Conservation (phyloP, 2,329 filamentous ascomycete species). For the Penicillium frequentans region DNA sequence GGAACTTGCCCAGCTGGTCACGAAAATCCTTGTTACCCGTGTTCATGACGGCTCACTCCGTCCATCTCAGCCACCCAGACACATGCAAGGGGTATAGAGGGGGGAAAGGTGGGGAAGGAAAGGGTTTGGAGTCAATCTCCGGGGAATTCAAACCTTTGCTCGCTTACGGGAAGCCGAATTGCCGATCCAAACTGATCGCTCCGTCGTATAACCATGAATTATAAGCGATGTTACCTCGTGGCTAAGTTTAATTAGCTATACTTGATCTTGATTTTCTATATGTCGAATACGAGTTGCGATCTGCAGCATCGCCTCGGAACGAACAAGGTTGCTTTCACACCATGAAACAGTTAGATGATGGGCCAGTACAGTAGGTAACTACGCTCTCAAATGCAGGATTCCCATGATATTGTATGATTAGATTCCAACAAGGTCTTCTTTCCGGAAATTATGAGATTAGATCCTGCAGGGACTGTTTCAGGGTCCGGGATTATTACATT, state of each 20-base stretch:
- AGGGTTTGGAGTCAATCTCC: not conserved
- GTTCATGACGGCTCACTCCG: conserved; percentile 32
- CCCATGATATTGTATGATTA: no score
- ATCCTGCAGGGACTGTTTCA: not conserved
- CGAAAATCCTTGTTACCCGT: conserved; percentile 33
- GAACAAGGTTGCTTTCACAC: no score
- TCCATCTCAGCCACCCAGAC: conserved; percentile 24
- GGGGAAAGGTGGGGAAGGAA: not conserved
- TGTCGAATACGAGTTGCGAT: no score
- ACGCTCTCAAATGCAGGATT: no score
- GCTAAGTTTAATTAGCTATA: no score
- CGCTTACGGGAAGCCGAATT: conserved; percentile 5
- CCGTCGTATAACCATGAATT: no score
- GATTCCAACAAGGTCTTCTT: no score
- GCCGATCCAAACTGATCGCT: not conserved
- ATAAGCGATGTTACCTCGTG: no score
- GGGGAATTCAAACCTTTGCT: not conserved
- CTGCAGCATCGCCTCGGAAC: no score
- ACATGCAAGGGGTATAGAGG: not conserved
- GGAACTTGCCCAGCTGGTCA: conserved; percentile 35
- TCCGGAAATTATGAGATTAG: not conserved
- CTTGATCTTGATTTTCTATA: no score
- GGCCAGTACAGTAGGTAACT: no score
- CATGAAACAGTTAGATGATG: no score
- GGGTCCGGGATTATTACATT: not conserved